Evolutionary conservation across 306 rosid genomes (phyloP), one percentile per base, ranked within the genome.

Genomic region (Trifolium dubium): DNA sequence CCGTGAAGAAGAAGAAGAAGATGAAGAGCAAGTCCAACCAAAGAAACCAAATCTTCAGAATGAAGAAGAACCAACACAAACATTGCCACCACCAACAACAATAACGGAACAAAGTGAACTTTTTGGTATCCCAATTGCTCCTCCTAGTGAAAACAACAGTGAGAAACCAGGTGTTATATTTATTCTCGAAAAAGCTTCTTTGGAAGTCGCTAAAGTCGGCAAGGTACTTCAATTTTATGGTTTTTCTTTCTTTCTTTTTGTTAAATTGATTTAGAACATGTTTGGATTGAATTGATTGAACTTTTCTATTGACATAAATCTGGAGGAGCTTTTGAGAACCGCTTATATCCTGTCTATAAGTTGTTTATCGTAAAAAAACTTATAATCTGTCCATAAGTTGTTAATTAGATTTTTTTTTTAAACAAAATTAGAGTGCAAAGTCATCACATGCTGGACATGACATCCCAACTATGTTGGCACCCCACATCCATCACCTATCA

Each of bases 151-250:
- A 3, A 46, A 35, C 0, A 49, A 73, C 11, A 47, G n/a, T n/a
- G 68, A 70, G 34, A 83, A 55, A 17, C 80, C 89, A 12, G 86
- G 85, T 47, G 89, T 85, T 13, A 80, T 85, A 35, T 93, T 89
- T 65, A 67, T 93, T 62, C 98, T 93, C 11, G 97, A 93, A 85
- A 91, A 60, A 79, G 96, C 98, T 88, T 89, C 87, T 69, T 61
- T 89, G 78, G 93, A 93, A 82, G 89, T 88, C 31, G 97, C 88
- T 71, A 91, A 91, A 84, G 97, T 91, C 37, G 98, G 98, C 74
- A 93, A 91, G 96, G 98, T 93, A 69, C 1, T 4, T 29, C 5
- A 18, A 8, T 53, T 53, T 53, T 53, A 1, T 53, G 28, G 0
- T 51, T 2, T 51, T 0, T 51, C 17, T 51, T 0, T 51, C 17